Base-by-base conservation (phyloP, 1,139 yeast species). In the Arxiozyma slooffiae region DNA sequence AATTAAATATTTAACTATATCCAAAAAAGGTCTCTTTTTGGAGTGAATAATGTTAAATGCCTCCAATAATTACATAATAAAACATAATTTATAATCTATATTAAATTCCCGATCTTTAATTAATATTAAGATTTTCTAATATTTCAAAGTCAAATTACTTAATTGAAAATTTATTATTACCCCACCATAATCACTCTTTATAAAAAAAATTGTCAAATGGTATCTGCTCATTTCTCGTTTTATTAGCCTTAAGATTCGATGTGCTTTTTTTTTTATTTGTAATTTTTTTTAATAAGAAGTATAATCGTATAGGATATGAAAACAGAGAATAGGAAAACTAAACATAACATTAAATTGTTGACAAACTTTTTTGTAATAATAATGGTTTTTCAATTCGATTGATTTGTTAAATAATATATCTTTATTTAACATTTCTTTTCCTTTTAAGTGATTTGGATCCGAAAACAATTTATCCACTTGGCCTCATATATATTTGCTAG, bases 301-400 rank as follows among this genome's bases (percentile, higher is more conserved):
- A n/a, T 50, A 48, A 37, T 57, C 60, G 38, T 57, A 57, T 21
- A 64, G 52, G 24, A 61, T 51, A 38, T 57, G 60, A 1, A 65
- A 62, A 2, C 66, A 58, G 4, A 64, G 55, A 8, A 66, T 58
- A 7, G 60, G 51, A 48, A 63, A 64, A 18, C 61, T 63, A 44
- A 63, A 60, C 42, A 63, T 67, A 41, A 64, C 68, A 7, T 53
- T 44, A 46, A 61, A 64, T 30, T 52, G 55, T 17, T 53, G 53
- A 24, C 51, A 34, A 24, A 14, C 22, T 8, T 42, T 20, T 9
- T 16, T n/a, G 8, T 16, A 42, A 7, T 20, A 30, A 11, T 6
- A 30, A n/a, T n/a, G n/a, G 14, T 6, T 34, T 42, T 21, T 42
- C 22, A 16, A 30, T 7, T 17, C 16, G 38, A 18, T 16, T 9